Evolutionary conservation across 2,329 filamentous ascomycete species (phyloP), one percentile per base, ranked within the genome.

Genomic region (Xylaria sp.): DNA sequence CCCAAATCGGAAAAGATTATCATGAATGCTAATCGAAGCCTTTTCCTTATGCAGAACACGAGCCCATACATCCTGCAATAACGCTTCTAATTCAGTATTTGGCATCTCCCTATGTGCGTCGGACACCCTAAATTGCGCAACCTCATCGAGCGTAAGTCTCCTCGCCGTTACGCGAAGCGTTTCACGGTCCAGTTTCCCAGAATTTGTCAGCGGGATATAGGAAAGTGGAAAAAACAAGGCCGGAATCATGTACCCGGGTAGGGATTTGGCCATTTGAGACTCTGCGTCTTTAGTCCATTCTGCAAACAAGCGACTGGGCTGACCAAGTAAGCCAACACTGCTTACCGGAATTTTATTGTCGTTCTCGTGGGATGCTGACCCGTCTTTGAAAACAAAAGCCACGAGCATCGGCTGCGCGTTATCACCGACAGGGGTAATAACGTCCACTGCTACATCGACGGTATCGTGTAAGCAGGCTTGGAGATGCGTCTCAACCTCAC

Each of bases 401-500:
- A 62, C 42, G 19, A 62, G 15, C 60, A 62, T 62, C 23, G 60
- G 47, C 28, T 51, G 55, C 2, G 40, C 40, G 33, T 25, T 35
- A 14, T 61, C 53, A 6, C 3, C 76, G n/a, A 15, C 5, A 15
- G 66, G 71, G 61, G 78, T 79, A 2, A 79, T 77, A 57, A 83
- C 67, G 12, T 78, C 71, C 1, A 82, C 37, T 14, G 14, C 37
- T 40, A 40, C 37, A 40, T 40, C 79, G 52, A 81, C 72, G 2
- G 74, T 77, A 62, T 80, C 76, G 31, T 71, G 73, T 28, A 76
- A 77, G 35, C 19, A 47, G 3, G 11, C 8, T 33, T 33, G 53
- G 17, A 67, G 54, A 38, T 72, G 73, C 42, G 73, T 74, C 71
- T 78, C 82, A 51, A 78, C 78, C 69, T 78, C 80, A 17, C 75